These are phyloP conservation scores for Boletus eberwhitei DNA, from an alignment of 768 basidiomycete species.

Conservation along the genomic window DNA sequence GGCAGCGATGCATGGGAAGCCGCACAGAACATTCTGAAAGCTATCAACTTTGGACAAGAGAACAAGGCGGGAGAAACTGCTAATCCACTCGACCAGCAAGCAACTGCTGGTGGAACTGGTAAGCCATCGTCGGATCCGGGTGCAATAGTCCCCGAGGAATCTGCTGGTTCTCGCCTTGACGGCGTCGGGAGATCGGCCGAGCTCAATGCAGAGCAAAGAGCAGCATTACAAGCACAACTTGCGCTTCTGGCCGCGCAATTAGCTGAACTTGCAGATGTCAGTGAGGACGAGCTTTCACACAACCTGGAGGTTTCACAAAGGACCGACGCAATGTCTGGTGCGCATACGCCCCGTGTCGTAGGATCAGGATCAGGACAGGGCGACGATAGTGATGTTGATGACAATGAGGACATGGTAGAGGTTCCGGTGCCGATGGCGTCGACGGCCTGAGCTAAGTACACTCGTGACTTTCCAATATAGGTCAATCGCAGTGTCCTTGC, in stretches of 20 bases:
- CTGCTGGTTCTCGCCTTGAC: constrained; percentile 3
- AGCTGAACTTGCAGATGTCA: constrained; percentile 56
- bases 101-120: constrained; percentile 1
- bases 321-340: neutral
- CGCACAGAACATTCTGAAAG: constrained; percentile 72
- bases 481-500: neutral
- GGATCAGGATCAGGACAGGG: constrained; percentile 8
- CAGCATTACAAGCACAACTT: constrained; percentile 69
- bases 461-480: neutral
- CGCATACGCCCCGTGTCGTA: neutral
- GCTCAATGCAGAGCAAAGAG: constrained; percentile 47
- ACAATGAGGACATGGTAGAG: constrained; percentile 30
- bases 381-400: constrained; percentile 14
- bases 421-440: constrained; percentile 21
- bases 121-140: constrained; percentile 1
- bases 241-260: constrained; percentile 71
- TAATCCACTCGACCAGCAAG: neutral
- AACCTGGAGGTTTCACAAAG: constrained; percentile 20
- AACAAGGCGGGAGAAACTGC: constrained; percentile 14
- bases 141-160: neutral
- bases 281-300: constrained; percentile 30
- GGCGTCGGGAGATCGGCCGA: constrained; percentile 16
- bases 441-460: constrained; percentile 5
- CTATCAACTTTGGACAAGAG: constrained; percentile 63
- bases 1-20: constrained; percentile 71